Evolutionary conservation across 495 filamentous ascomycete species (phyloP), one percentile per base, ranked within the genome.

Genomic region (Penicillium goetzii): DNA sequence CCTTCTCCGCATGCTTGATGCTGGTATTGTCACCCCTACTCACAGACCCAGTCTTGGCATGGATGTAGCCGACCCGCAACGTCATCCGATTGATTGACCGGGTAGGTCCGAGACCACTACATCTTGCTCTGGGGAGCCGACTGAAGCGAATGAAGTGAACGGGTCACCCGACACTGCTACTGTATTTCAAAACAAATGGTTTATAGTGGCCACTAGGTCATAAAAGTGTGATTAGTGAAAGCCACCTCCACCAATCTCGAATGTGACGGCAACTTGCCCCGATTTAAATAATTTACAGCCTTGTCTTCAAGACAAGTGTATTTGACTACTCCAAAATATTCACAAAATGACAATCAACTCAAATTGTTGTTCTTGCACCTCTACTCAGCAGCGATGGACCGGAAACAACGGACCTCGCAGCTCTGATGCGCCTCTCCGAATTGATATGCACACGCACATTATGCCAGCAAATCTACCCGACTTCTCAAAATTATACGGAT

Each of bases 31-130:
- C 1, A 40, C 6, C 36, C 14, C 10, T 2, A 4, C 4, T 26
- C 10, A 2, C 7, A 40, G 23, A 43, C 23, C 30, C 0, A 12
- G 34, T 26, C 54, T 56, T 56, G 53, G 53, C 53, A 41, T 58
- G 59, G 60, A 34, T 33, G 40, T 14, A 53, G 30, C 36, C 32
- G 40, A 56, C 30, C 58, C 63, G 63, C 52, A 58, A 28, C 45
- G 56, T 23, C 33, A 56, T 63, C 68, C 36, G 52, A 64, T 68
- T 63, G 57, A 49, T 19, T 40, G 36, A 49, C 54, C 65, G 65
- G 68, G 61, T 61, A 41, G 26, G 63, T 59, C 60, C 47, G 61
- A 64, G 45, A 38, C 36, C 43, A 40, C 36, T 4, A 17, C 12
- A 17, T 17, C 15, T 17, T 40, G 15, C 36, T 40, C 12, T 40